Conservation (phyloP, 176 grass and related monocot genomes). For the Oryza australiensis region DNA sequence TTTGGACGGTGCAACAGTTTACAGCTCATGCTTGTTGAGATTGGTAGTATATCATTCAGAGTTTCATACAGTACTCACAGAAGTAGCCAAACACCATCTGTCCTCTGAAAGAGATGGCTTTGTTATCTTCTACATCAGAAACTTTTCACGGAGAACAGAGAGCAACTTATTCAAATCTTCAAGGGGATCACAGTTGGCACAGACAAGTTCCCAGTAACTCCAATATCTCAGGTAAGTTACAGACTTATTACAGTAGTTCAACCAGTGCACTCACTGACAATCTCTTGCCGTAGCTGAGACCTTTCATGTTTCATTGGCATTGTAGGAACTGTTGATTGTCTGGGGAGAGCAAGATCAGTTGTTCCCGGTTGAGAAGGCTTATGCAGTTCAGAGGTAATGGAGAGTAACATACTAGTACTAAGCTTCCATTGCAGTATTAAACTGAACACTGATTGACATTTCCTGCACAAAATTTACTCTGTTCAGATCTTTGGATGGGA, state of each 20-base stretch:
- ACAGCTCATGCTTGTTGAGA: background rate
- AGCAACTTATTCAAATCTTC: constrained; percentile 57
- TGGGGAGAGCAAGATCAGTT: constrained; percentile 85
- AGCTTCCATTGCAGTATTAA: background rate
- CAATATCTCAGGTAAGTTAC: constrained; percentile 53
- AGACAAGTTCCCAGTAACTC: constrained; percentile 76
- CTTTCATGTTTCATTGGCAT: background rate
- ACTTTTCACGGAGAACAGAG: constrained; percentile 64
- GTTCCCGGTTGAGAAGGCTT: constrained; percentile 68
- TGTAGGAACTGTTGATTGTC: constrained; percentile 67
- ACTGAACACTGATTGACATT: background rate
- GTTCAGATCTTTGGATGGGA: constrained; percentile 64
- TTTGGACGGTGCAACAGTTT: background rate
- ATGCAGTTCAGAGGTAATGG: constrained; percentile 51
- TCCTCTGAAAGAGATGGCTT: background rate
- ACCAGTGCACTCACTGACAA: background rate
- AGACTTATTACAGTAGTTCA: background rate
- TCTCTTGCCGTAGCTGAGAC: background rate
- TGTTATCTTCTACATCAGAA: constrained; percentile 46
- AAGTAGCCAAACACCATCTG: no score
- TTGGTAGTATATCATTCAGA: background rate
- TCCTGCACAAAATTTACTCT: background rate
- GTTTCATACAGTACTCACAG: background rate
- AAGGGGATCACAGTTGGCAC: constrained; percentile 75
- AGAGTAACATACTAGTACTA: background rate